A percentile compares a stretch with the other conserved stretches of the same genome.
These are phyloP conservation scores for Colletotrichum tropicicola DNA, from an alignment of 2,329 filamentous ascomycete genomes.

Conservation along the genomic window DNA sequence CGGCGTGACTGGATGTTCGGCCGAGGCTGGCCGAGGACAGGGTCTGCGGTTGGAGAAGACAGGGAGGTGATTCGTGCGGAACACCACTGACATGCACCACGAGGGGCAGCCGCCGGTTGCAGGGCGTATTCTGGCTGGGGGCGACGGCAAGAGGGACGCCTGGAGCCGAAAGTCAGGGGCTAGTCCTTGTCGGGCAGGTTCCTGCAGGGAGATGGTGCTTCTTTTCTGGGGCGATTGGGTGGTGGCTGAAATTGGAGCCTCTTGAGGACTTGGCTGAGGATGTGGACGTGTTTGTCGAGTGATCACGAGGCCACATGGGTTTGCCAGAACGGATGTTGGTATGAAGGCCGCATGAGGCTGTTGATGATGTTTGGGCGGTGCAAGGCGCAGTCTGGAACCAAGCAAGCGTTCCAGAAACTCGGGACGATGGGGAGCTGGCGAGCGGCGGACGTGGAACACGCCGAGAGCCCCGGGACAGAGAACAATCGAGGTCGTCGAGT, in stretches of 20 bases:
- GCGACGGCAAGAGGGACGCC: constrained; percentile 3
- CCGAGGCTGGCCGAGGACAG: constrained; percentile 23
- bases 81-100: constrained; percentile 10
- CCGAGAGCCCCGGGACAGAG: too few species aligned
- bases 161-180: constrained; percentile 17
- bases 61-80: constrained; percentile 29
- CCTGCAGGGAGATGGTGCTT: constrained; percentile 6
- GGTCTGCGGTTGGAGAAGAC: constrained; percentile 20
- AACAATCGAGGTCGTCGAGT: too few species aligned
- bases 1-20: neutral
- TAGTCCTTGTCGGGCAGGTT: constrained; percentile 3
- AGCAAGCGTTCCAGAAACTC: too few species aligned
- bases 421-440: too few species aligned
- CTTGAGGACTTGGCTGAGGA: neutral
- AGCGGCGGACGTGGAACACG: too few species aligned
- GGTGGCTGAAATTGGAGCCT: neutral
- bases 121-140: neutral
- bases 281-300: neutral
- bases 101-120: neutral
- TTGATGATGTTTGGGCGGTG: too few species aligned
- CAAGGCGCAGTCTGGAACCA: too few species aligned
- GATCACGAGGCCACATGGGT: neutral
- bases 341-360: too few species aligned
- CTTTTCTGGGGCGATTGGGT: neutral
- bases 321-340: too few species aligned